Evolutionary conservation across 116 monocot genomes (phyloP).

Genomic region (Posidonia oceanica): DNA sequence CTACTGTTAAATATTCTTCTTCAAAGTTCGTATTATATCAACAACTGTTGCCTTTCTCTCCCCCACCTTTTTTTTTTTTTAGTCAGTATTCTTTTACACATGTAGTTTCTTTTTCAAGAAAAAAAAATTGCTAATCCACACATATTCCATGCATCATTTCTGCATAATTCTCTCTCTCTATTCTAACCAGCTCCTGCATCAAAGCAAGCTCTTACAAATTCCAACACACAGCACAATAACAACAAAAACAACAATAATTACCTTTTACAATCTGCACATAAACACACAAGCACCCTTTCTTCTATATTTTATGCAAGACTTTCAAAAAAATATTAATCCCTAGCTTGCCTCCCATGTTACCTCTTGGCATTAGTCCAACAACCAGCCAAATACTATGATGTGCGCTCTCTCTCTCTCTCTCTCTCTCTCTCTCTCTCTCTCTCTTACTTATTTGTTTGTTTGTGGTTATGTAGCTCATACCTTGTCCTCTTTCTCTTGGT

Average conservation of each 20-base stretch:
- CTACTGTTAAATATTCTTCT: background rate
- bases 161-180: background rate
- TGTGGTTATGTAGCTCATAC: background rate
- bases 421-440: background rate
- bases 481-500: background rate
- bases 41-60: background rate
- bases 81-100: too few relatives aligned
- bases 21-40: background rate
- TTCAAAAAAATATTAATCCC: background rate
- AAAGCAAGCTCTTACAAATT: background rate
- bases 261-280: conserved; percentile 5
- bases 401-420: background rate
- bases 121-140: background rate
- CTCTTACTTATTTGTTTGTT: background rate
- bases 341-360: conserved; percentile 4
- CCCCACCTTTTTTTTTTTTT: background rate
- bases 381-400: background rate
- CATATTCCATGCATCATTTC: background rate
- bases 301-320: conserved; percentile 8
- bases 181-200: background rate
- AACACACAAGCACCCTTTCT: background rate
- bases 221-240: background rate
- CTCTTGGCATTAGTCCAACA: background rate
- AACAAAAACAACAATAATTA: conserved; percentile 5
- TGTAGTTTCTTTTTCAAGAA: background rate